A percentile compares a stretch with the other conserved stretches of the same genome.
Conservation (phyloP, 1,284 basidiomycete species). For the Abortiporus biennis region DNA sequence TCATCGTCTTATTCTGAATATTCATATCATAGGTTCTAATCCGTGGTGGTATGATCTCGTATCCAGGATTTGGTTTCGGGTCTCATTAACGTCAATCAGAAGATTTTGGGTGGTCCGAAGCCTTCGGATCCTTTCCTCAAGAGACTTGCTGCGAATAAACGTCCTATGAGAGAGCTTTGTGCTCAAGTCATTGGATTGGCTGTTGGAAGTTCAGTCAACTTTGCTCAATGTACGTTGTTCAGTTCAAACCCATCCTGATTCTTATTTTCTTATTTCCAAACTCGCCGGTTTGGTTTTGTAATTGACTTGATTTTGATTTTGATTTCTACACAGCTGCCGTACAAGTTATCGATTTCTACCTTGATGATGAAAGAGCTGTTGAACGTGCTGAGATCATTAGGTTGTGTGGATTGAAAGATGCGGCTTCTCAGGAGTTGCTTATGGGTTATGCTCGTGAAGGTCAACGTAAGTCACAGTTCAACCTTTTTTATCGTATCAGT, state of each 20-base stretch:
- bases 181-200: conserved; percentile 44
- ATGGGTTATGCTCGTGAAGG: conserved; percentile 50
- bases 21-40: too few species aligned
- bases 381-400: conserved; percentile 39
- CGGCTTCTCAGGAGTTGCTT: conserved; percentile 30
- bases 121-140: conserved; percentile 37
- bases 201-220: conserved; percentile 40
- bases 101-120: too few species aligned
- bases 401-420: conserved; percentile 29
- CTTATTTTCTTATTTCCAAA: too few species aligned
- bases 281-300: conserved; percentile 44
- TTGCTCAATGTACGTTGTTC: conserved; percentile 39
- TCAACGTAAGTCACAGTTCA: conserved; percentile 34
- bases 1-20: too few species aligned
- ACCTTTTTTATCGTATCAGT: background rate
- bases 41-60: too few species aligned
- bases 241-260: conserved; percentile 7
- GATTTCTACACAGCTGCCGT: conserved; percentile 30
- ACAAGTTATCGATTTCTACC: conserved; percentile 60
- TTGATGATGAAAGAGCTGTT: conserved; percentile 34
- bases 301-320: conserved; percentile 40
- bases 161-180: conserved; percentile 35
- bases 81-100: too few species aligned
- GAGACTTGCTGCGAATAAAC: conserved; percentile 33
- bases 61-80: too few species aligned